phyloP scores from a whole-genome alignment of 2,329 filamentous ascomycete species.

The Aaosphaeria pasadenensis region DNA sequence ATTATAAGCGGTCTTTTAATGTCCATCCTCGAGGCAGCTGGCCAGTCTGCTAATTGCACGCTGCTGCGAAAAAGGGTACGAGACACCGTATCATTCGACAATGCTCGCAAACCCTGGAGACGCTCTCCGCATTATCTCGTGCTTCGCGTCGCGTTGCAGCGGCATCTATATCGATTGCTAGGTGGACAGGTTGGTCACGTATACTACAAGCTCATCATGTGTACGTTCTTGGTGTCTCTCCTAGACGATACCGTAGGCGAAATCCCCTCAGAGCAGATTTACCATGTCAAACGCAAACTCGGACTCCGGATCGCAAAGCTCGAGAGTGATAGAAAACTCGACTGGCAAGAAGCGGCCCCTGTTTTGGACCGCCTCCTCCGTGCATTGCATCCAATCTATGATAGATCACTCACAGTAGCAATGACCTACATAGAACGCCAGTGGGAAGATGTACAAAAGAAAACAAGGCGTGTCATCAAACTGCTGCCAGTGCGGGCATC shows the following conservation, averaged over 20 bases:
- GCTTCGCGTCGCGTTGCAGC: slow-evolving; percentile 56
- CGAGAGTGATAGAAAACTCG: not conserved
- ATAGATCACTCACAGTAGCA: not conserved
- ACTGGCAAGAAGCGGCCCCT: not conserved
- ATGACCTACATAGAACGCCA: not conserved
- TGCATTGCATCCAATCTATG: not conserved
- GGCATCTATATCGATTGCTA: slow-evolving; percentile 46
- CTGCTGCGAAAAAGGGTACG: slow-evolving; percentile 57
- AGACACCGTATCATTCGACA: slow-evolving; percentile 58
- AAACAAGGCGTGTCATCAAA: not conserved
- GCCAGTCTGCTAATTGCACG: slow-evolving; percentile 34
- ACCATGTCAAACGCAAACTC: not conserved
- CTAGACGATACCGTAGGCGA: slow-evolving; percentile 31
- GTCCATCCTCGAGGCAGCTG: slow-evolving; percentile 57
- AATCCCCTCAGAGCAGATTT: no score
- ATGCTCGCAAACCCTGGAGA: slow-evolving; percentile 57
- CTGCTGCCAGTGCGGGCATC: not conserved
- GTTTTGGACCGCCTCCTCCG: not conserved
- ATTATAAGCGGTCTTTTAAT: slow-evolving; percentile 61
- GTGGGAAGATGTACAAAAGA: not conserved
- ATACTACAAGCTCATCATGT: slow-evolving; percentile 60
- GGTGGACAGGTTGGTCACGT: slow-evolving; percentile 44
- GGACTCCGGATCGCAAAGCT: not conserved
- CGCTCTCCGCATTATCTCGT: slow-evolving; percentile 62
- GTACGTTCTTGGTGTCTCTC: slow-evolving; percentile 46